phyloP scores from a whole-genome alignment of 108 stramenopile species.

The Fragilariopsis cylindrus region DNA sequence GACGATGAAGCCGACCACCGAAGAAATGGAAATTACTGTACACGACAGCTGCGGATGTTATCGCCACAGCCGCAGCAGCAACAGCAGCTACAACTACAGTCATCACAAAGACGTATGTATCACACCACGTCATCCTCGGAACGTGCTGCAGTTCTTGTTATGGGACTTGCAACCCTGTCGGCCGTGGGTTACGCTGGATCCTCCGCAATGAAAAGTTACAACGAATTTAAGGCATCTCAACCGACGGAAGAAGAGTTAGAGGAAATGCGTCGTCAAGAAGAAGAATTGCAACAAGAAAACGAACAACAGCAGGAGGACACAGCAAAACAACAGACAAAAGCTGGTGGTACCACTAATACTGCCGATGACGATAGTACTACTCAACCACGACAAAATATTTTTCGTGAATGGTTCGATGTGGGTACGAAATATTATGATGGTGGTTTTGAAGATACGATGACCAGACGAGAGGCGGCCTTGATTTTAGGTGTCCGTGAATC shows the following conservation, averaged over 20 bases:
- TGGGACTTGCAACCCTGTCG: constrained; percentile 74
- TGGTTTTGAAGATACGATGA: constrained; percentile 98
- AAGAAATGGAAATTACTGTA: no score
- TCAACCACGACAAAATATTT: constrained; percentile 71
- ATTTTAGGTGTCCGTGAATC: constrained; percentile 97
- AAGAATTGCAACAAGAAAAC: constrained; percentile 22
- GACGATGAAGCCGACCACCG: no score
- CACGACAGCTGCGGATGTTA: no score
- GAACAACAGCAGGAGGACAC: constrained; percentile 7
- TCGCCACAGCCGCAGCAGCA: background rate
- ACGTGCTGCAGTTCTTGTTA: constrained; percentile 52
- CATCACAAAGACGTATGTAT: constrained; percentile 16
- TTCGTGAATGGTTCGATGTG: constrained; percentile 80
- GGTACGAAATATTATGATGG: constrained; percentile 95
- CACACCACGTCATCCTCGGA: constrained; percentile 28
- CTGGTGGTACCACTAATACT: background rate
- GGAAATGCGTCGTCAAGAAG: constrained; percentile 35
- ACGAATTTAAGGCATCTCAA: constrained; percentile 56
- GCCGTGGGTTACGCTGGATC: constrained; percentile 76
- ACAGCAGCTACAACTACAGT: background rate
- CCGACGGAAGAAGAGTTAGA: constrained; percentile 39
- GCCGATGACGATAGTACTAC: background rate
- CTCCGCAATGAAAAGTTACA: constrained; percentile 67
- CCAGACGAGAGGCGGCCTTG: constrained; percentile 94
- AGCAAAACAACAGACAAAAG: constrained; percentile 19